A percentile compares a stretch with the other conserved stretches of the same genome.
Conservation (phyloP, 148 eudicot species). For the Fagopyrum tataricum region DNA sequence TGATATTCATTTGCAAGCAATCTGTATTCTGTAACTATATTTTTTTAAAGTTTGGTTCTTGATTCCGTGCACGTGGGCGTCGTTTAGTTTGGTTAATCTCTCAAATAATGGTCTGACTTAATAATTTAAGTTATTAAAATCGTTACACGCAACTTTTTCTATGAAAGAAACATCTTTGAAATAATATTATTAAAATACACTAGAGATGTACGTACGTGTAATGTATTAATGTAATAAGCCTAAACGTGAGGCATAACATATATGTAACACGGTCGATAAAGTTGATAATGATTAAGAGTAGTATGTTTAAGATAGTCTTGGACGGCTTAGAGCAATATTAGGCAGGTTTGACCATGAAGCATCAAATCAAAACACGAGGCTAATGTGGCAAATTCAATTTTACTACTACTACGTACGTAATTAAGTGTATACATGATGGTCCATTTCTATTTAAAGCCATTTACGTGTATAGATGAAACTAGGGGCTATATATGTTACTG, state of each 20-base stretch:
- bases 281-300: too few species aligned
- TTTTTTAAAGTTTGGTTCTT: conserved; percentile 1
- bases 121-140: background rate
- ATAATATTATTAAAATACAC: too few species aligned
- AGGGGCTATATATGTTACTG: background rate
- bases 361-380: conserved; percentile 3
- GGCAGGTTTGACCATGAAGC: conserved; percentile 1
- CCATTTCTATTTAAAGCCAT: background rate
- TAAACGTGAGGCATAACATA: too few species aligned
- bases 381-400: conserved; percentile 6
- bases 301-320: background rate
- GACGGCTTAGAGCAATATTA: background rate
- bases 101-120: background rate
- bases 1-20: background rate
- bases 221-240: too few species aligned
- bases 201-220: too few species aligned
- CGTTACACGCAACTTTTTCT: background rate
- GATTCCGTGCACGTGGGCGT: conserved; percentile 12
- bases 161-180: background rate
- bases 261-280: too few species aligned
- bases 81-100: background rate
- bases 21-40: background rate
- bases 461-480: background rate
- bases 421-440: background rate
- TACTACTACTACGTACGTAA: background rate